phyloP scores from a whole-genome alignment of 129 eudicot genomes.

The Pulicaria dysenterica region DNA sequence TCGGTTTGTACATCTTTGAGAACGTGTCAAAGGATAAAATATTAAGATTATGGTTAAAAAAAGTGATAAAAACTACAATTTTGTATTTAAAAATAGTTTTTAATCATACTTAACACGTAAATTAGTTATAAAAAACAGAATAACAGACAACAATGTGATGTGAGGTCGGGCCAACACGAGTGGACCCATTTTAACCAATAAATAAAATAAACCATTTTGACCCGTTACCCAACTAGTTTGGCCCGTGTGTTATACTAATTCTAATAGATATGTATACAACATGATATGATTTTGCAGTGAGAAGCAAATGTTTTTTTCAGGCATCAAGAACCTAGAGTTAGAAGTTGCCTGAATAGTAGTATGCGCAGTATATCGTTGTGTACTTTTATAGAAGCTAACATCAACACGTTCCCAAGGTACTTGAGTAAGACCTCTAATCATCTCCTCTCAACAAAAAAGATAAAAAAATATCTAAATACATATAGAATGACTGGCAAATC shows the following conservation, averaged over 20 bases:
- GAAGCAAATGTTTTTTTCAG: not conserved
- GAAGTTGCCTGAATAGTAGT: conserved; percentile 73
- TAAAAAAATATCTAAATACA: too few species aligned
- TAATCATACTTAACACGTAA: too few species aligned
- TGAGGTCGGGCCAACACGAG: not conserved
- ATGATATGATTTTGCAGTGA: not conserved
- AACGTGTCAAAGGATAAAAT: not conserved
- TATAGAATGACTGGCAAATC: not conserved
- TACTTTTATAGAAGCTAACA: conserved; percentile 81
- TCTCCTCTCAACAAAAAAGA: conserved; percentile 50
- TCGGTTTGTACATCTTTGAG: not conserved
- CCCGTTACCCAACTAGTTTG: not conserved
- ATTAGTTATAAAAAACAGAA: too few species aligned
- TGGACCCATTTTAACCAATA: not conserved
- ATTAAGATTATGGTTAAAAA: too few species aligned
- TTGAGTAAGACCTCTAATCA: conserved; percentile 83
- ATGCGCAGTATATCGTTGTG: conserved; percentile 80
- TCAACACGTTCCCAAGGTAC: conserved; percentile 89
- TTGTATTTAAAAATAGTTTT: too few species aligned
- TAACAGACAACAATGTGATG: not conserved
- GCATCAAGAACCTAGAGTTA: not conserved
- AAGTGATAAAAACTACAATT: too few species aligned
- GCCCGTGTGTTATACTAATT: not conserved
- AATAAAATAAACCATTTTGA: not conserved
- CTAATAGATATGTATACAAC: too few species aligned